phyloP scores from a whole-genome alignment of 2,329 filamentous ascomycete species.

The Pestalotiopsis sp. region DNA sequence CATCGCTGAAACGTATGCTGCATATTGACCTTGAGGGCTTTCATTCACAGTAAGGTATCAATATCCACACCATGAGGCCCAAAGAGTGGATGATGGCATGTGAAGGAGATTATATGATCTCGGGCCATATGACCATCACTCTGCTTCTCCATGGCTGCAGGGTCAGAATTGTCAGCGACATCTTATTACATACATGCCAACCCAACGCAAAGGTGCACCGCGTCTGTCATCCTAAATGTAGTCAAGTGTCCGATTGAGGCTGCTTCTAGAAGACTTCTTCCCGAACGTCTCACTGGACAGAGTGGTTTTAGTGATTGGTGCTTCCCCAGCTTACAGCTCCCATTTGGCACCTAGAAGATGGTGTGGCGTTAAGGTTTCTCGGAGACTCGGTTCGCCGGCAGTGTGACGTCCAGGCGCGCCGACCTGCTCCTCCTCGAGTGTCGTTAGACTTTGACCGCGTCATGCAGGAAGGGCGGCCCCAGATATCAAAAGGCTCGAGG shows the following conservation, averaged over 20 bases:
- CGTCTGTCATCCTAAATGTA: background rate
- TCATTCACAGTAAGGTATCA: too few species aligned
- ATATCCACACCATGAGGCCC: too few species aligned
- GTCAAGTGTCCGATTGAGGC: background rate
- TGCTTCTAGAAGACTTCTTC: background rate
- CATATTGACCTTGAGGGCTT: too few species aligned
- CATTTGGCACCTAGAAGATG: background rate
- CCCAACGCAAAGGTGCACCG: background rate
- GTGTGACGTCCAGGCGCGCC: background rate
- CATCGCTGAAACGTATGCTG: too few species aligned
- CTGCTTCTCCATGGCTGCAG: too few species aligned
- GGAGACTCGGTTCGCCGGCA: background rate
- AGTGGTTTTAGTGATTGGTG: background rate
- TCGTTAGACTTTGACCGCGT: background rate
- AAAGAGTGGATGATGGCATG: too few species aligned
- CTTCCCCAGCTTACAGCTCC: background rate
- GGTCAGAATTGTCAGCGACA: too few species aligned
- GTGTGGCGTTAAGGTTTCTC: background rate
- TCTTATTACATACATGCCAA: background rate
- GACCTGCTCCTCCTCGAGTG: background rate
- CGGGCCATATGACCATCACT: too few species aligned
- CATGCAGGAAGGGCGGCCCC: background rate
- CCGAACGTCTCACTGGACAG: background rate
- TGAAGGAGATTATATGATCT: too few species aligned
- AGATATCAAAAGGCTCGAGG: background rate